phyloP scores from a whole-genome alignment of 345 rosid species.

The Sonneratia alba region DNA sequence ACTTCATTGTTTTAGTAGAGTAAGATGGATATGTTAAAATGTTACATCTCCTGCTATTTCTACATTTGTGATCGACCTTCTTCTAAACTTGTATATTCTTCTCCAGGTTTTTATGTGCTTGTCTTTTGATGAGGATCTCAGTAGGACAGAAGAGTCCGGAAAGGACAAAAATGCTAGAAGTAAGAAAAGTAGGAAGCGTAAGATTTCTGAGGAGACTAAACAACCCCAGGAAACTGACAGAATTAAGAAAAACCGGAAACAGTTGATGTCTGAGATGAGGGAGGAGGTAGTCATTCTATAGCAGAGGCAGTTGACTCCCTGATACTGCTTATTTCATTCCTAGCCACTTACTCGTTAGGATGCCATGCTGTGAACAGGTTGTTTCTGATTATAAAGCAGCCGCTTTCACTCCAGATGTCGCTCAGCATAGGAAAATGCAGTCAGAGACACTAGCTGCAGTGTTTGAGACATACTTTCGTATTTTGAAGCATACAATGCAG shows the following conservation, averaged over 20 bases:
- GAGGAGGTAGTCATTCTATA: slow-evolving; percentile 48
- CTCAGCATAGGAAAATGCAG: slow-evolving; percentile 64
- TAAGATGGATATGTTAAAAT: background rate
- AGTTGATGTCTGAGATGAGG: slow-evolving; percentile 54
- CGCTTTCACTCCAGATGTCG: slow-evolving; percentile 47
- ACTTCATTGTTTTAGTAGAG: background rate
- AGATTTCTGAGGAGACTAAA: slow-evolving; percentile 41
- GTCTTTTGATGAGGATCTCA: slow-evolving; percentile 75
- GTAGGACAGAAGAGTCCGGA: slow-evolving; percentile 28
- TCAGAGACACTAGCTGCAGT: slow-evolving; percentile 73
- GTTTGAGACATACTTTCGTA: slow-evolving; percentile 84
- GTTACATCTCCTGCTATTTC: background rate
- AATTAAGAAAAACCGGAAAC: slow-evolving; percentile 53
- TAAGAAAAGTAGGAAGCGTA: slow-evolving; percentile 53
- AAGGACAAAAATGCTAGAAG: slow-evolving; percentile 31
- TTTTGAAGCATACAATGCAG: slow-evolving; percentile 64
- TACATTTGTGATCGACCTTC: background rate
- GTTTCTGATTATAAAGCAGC: slow-evolving; percentile 75
- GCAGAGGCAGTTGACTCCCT: background rate
- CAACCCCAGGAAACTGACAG: slow-evolving; percentile 45
- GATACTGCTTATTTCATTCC: background rate
- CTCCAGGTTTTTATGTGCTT: slow-evolving; percentile 76
- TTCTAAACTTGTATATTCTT: slow-evolving; percentile 1
- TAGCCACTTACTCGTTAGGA: background rate
- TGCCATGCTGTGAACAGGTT: slow-evolving; percentile 35